These are phyloP conservation scores for Avicennia marina DNA, from an alignment of 257 asterid species.

Conservation along the genomic window DNA sequence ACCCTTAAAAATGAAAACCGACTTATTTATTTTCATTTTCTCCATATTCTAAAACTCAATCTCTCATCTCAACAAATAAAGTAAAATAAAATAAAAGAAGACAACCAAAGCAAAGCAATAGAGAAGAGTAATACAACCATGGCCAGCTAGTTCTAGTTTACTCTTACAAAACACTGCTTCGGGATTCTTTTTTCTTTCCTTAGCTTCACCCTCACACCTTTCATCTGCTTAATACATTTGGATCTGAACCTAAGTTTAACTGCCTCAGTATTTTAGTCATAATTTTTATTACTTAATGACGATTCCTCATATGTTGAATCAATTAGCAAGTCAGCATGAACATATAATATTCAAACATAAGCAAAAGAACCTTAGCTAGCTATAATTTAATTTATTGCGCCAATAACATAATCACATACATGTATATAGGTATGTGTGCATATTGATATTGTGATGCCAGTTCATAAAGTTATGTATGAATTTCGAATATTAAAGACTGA, in stretches of 20 bases:
- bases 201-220: conserved; percentile 8
- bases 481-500: no score
- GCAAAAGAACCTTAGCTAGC: no score
- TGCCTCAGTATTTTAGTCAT: background rate
- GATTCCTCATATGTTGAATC: background rate
- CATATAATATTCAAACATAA: background rate
- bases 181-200: conserved; percentile 13
- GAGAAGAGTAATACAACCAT: background rate
- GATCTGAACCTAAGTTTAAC: conserved; percentile 5
- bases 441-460: no score
- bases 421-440: no score
- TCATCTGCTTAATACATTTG: background rate
- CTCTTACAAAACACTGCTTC: background rate
- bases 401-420: no score
- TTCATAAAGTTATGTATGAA: no score
- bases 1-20: no score
- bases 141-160: background rate
- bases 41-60: no score
- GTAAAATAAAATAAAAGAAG: background rate
- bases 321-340: conserved; percentile 18
- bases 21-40: no score
- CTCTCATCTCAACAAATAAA: background rate
- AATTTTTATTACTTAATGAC: background rate
- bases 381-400: no score
- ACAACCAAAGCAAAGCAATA: background rate